These are phyloP conservation scores for Penicillium psychrofluorescens DNA, from an alignment of 495 filamentous ascomycete genomes.

Conservation along the genomic window DNA sequence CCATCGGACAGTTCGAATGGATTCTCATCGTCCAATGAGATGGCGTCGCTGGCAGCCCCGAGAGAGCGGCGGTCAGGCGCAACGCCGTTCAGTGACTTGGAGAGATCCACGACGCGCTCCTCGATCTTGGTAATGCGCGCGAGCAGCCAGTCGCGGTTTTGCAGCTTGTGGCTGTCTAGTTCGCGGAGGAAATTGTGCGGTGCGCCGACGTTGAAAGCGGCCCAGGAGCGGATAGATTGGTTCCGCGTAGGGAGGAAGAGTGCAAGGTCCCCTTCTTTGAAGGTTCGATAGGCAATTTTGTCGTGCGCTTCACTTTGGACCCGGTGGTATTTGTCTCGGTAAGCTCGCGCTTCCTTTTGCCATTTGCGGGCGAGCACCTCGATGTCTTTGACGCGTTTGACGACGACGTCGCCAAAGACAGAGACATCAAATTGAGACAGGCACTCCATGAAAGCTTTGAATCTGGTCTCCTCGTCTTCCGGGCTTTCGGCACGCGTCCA, in stretches of 20 bases:
- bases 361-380: conserved; percentile 85
- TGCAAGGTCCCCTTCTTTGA: conserved; percentile 94
- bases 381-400: conserved; percentile 81
- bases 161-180: conserved; percentile 79
- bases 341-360: conserved; percentile 77
- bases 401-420: conserved; percentile 69
- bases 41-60: conserved; percentile 46
- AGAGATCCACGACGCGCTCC: conserved; percentile 88
- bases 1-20: conserved; percentile 96
- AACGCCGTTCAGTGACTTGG: conserved; percentile 54
- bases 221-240: conserved; percentile 90
- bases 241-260: conserved; percentile 93
- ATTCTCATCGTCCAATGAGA: conserved; percentile 84
- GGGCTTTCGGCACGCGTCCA: conserved; percentile 69
- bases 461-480: conserved; percentile 62
- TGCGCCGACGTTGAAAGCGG: conserved; percentile 94
- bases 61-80: conserved; percentile 52
- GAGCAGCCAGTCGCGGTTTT: conserved; percentile 82
- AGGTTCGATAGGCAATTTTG: conserved; percentile 93
- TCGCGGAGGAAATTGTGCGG: conserved; percentile 96
- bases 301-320: conserved; percentile 83
- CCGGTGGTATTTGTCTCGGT: conserved; percentile 82
- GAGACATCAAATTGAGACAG: conserved; percentile 75
- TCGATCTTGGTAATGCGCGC: conserved; percentile 89
- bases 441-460: conserved; percentile 59